Conservation (phyloP, 139 green algal genomes). For the Zygnema cylindricum region DNA sequence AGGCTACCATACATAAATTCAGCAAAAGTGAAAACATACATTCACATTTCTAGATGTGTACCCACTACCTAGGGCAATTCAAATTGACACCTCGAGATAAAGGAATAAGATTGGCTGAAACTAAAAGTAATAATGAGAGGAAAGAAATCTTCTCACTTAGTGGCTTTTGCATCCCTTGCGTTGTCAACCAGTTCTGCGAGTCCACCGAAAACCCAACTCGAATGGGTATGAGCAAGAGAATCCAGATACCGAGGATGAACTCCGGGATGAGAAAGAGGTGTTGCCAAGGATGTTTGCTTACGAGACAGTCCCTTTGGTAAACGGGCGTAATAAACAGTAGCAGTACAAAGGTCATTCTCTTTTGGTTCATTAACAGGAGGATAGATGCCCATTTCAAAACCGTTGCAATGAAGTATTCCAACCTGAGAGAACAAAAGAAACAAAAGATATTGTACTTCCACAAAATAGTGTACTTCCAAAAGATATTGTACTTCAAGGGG, state of each 20-base stretch:
- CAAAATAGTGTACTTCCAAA: background rate
- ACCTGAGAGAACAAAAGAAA: background rate
- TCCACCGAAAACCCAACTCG: constrained; percentile 44
- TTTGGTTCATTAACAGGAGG: background rate
- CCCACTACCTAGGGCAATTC: too few species aligned
- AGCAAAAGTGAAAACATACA: too few species aligned
- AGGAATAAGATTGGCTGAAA: too few species aligned
- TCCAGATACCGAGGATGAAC: constrained; percentile 44
- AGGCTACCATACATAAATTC: too few species aligned
- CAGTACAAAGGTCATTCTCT: background rate
- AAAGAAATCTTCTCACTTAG: constrained; percentile 18
- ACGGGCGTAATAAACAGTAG: background rate
- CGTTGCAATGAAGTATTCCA: background rate
- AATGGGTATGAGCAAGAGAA: constrained; percentile 42
- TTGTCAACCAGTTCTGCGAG: constrained; percentile 47
- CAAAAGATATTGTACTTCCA: background rate
- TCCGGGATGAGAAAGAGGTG: background rate
- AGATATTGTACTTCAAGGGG: background rate
- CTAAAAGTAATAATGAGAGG: too few species aligned
- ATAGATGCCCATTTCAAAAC: background rate
- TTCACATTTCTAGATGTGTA: too few species aligned
- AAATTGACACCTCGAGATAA: too few species aligned
- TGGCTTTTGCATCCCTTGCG: constrained; percentile 31
- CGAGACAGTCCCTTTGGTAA: background rate
- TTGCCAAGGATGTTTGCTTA: background rate